Percentiles rank a stretch among this genome's conserved stretches.
Conservation (phyloP, 2,329 filamentous ascomycete genomes). For the Fusarium clavum region DNA sequence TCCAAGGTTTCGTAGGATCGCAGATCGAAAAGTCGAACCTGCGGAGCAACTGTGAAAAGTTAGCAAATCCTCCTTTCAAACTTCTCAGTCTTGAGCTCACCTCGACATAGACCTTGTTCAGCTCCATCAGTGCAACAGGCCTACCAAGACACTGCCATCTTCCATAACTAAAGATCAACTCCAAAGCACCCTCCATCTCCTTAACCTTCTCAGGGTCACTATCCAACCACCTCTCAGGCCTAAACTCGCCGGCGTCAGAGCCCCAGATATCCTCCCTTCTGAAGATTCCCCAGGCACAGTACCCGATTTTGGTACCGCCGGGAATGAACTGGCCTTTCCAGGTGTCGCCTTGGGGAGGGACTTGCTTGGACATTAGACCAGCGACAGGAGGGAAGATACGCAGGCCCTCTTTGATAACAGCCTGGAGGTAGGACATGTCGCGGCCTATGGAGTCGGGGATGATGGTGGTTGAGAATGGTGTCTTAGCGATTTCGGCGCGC, state of each 20-base stretch:
- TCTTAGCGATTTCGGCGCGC: conserved; percentile 45
- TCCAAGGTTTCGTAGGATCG: conserved; percentile 49
- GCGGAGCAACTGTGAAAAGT: conserved; percentile 44
- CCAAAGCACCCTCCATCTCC: conserved; percentile 53
- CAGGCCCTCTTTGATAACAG: conserved; percentile 62
- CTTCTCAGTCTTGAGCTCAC: conserved; percentile 27
- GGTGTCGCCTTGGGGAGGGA: conserved; percentile 47
- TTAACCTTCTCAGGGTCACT: conserved; percentile 46
- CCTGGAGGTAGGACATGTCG: conserved; percentile 58
- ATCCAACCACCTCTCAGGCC: conserved; percentile 55
- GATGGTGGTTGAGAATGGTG: conserved; percentile 30
- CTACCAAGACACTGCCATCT: conserved; percentile 55
- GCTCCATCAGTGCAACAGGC: conserved; percentile 54
- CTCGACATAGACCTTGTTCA: conserved; percentile 57
- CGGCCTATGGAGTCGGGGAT: conserved; percentile 52
- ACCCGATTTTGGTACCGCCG: conserved; percentile 49
- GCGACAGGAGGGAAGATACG: conserved; percentile 54
- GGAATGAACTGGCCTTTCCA: conserved; percentile 51
- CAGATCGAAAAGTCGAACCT: conserved; percentile 49
- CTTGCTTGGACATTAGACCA: conserved; percentile 53
- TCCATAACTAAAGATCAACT: conserved; percentile 56
- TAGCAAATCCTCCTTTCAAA: not conserved
- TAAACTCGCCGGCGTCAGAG: conserved; percentile 49
- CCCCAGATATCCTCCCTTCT: conserved; percentile 52
- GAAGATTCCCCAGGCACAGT: conserved; percentile 52